These are phyloP conservation scores for Phellopilus nigrolimitatus DNA, from an alignment of 1,284 basidiomycete genomes.

Conservation along the genomic window DNA sequence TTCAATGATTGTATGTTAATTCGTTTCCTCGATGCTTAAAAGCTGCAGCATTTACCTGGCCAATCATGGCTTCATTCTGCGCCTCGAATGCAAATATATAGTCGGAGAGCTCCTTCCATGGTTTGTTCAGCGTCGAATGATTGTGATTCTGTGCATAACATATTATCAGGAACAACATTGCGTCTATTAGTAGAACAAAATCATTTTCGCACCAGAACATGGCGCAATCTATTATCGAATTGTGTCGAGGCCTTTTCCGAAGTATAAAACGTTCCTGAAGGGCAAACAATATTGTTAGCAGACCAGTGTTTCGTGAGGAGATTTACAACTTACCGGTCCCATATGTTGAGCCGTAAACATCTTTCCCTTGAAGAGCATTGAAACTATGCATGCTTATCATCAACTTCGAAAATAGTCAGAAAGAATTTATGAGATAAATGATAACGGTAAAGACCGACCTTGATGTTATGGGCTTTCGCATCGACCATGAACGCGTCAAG, in stretches of 20 bases:
- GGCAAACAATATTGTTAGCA: too few species aligned
- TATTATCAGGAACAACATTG: too few species aligned
- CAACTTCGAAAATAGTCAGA: constrained; percentile 23
- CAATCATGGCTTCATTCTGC: constrained; percentile 39
- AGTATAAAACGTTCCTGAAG: constrained; percentile 20
- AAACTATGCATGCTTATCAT: constrained; percentile 34
- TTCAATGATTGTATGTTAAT: background rate
- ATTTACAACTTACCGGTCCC: constrained; percentile 15
- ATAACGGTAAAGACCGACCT: constrained; percentile 23
- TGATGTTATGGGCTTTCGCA: constrained; percentile 32
- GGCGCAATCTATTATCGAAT: constrained; percentile 29
- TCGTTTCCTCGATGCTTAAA: background rate
- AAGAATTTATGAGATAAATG: background rate
- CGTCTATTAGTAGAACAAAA: too few species aligned
- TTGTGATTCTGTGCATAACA: too few species aligned
- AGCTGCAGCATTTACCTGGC: constrained; percentile 21
- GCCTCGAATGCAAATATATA: constrained; percentile 44
- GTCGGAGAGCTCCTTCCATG: constrained; percentile 39
- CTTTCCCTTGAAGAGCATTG: constrained; percentile 30
- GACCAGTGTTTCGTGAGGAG: too few species aligned
- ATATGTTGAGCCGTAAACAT: constrained; percentile 29
- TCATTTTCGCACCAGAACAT: too few species aligned
- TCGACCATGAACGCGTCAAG: constrained; percentile 39
- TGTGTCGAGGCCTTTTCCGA: constrained; percentile 23
- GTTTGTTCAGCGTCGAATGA: constrained; percentile 35